Conservation (phyloP, 345 rosid species). For the Raphanus raphanistrum region DNA sequence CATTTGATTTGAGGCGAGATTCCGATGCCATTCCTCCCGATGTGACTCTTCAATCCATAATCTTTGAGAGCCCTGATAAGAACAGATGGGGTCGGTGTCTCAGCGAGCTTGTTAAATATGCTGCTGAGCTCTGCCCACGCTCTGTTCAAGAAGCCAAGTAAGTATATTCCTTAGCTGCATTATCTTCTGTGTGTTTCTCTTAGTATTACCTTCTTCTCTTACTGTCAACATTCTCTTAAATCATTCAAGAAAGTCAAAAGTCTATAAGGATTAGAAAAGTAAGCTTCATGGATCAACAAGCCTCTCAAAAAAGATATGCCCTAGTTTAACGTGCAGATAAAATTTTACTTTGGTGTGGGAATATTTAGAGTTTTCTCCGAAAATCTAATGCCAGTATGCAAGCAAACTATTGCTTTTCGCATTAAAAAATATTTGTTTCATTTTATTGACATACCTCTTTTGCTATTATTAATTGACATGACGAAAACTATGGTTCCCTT, state of each 20-base stretch:
- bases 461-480: constrained; percentile 10
- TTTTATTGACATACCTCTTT: constrained; percentile 15
- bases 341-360: neutral
- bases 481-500: constrained; percentile 24
- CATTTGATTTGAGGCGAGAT: constrained; percentile 88
- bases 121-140: constrained; percentile 94
- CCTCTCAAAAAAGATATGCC: neutral
- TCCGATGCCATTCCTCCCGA: constrained; percentile 91
- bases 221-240: constrained; percentile 5
- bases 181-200: constrained; percentile 6
- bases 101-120: constrained; percentile 88
- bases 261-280: constrained; percentile 7
- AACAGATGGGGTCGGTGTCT: constrained; percentile 97
- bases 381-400: constrained; percentile 8
- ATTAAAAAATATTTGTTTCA: constrained; percentile 1
- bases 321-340: constrained; percentile 4
- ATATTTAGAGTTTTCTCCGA: neutral
- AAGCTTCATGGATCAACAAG: neutral
- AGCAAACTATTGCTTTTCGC: constrained; percentile 6
- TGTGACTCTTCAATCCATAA: constrained; percentile 89
- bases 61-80: constrained; percentile 96
- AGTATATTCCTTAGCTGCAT: constrained; percentile 30
- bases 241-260: constrained; percentile 7
- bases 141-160: constrained; percentile 96
- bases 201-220: constrained; percentile 13